Evolutionary conservation across 805 yeast genomes (phyloP), one percentile per base, ranked within the genome.

Genomic region (Wickerhamomyces sydowiorum): DNA sequence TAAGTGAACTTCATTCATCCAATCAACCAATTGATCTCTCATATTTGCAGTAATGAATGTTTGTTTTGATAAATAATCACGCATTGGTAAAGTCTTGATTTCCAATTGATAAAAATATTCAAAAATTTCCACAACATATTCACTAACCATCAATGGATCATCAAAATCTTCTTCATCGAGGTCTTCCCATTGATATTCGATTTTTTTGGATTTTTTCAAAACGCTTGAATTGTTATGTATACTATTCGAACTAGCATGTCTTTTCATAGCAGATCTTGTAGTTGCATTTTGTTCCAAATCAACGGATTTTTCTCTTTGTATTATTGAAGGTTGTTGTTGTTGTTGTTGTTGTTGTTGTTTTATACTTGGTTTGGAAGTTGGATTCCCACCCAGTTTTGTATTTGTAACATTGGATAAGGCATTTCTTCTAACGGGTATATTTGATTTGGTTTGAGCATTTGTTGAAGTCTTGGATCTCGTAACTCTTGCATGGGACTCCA

Each of bases 121-220:
- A 62, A 87, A 90, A 43, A 91, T 90, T 46, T 88, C 97, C 47
- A 69, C 76, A 42, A 86, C 96, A 62, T 90, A 91, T 67, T 91
- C 99, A 47, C 89, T 78, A 25, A 86, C 97, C 96, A 91, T 90
- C 47, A 86, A 65, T 18, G 91, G 91, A 61, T 85, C 95, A 56
- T 82, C 86, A 37, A 68, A 62, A 60, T 85, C 95, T 56, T 83
- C 91, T 36, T 80, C 84, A 59, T 85, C 95, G 41, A 85, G 65
- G 61, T 85, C 91, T 56, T 83, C 89, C 87, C 89, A 69, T 37
- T 64, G 65, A 39, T 64, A 67, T 35, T 62, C 68, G 51, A 47
- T 33, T 17, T 47, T 52, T 42, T 55, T 53, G 14, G 53, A 45
- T 37, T 51, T 46, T 43, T 56, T 55, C 35, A 40, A 48, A 27